Evolutionary conservation across 73 alveolate species (phyloP).

Genomic region (Paramecium sonneborni): DNA sequence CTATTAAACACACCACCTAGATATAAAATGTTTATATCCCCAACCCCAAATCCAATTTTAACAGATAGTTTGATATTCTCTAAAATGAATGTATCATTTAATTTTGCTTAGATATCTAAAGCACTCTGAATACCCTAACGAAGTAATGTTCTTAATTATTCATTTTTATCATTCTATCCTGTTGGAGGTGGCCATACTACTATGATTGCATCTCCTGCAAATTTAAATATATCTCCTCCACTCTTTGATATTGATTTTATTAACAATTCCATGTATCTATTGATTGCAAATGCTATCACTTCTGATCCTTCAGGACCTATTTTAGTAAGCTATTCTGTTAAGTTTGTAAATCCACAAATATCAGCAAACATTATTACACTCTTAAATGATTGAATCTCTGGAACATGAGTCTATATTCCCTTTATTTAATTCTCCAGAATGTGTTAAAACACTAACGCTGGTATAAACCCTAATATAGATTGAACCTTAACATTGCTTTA

Average conservation of each 20-base stretch:
- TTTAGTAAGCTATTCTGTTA: constrained; percentile 64
- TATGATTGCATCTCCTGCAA: constrained; percentile 97
- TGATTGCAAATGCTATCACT: constrained; percentile 89
- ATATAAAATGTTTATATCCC: constrained; percentile 90
- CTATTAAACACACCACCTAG: constrained; percentile 97
- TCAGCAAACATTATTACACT: constrained; percentile 69
- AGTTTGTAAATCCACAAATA: constrained; percentile 62
- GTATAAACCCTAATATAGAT: constrained; percentile 56
- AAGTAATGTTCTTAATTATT: constrained; percentile 66
- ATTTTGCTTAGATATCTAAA: constrained; percentile 83
- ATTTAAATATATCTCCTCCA: constrained; percentile 97
- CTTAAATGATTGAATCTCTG: constrained; percentile 51
- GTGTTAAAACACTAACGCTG: constrained; percentile 58
- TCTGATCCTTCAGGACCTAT: constrained; percentile 95
- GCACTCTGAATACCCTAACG: constrained; percentile 92
- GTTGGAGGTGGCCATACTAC: constrained; percentile 94
- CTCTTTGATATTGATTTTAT: constrained; percentile 81
- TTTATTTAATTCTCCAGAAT: not conserved
- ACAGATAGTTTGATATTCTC: constrained; percentile 80
- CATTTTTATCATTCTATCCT: constrained; percentile 32
- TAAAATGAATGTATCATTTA: constrained; percentile 86
- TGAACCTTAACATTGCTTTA: not conserved
- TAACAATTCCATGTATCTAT: constrained; percentile 93
- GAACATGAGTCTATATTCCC: not conserved
- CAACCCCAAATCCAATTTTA: constrained; percentile 87